phyloP scores from a whole-genome alignment of 2,329 filamentous ascomycete species.

The Epicoccum nigrum region DNA sequence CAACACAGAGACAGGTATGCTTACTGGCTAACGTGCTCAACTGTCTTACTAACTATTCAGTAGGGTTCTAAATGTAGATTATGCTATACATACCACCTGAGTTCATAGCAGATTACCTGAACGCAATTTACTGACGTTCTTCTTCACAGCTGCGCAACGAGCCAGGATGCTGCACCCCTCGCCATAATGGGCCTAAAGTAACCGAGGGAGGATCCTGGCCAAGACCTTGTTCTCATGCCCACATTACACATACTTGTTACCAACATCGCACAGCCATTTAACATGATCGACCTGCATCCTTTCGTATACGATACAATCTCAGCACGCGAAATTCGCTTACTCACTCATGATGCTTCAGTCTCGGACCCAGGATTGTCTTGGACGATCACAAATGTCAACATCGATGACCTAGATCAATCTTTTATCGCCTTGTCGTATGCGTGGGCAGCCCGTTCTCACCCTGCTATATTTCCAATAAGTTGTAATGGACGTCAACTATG shows the following conservation, averaged over 20 bases:
- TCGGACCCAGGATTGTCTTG: not conserved
- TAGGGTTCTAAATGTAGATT: slow-evolving; percentile 8
- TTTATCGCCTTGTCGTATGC: slow-evolving; percentile 1
- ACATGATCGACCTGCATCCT: not conserved
- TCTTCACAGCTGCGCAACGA: not conserved
- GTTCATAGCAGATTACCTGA: not conserved
- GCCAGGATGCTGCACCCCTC: not conserved
- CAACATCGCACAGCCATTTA: not conserved
- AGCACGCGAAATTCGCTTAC: not conserved
- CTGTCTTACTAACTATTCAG: not conserved
- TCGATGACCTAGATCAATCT: not conserved
- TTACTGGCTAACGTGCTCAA: not conserved
- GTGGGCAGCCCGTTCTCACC: slow-evolving; percentile 2
- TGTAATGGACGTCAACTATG: slow-evolving; percentile 6
- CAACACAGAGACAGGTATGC: slow-evolving; percentile 73
- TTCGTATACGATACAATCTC: not conserved
- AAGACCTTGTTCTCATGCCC: not conserved
- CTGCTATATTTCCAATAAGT: not conserved
- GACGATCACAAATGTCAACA: not conserved
- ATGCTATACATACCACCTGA: not conserved
- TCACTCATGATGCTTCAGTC: not conserved
- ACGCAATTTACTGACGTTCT: not conserved
- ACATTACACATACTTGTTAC: not conserved
- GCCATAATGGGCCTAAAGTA: not conserved
- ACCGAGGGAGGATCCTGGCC: not conserved